Percentiles rank a stretch among this genome's conserved stretches.
These are phyloP conservation scores for Phytophthora brassicae DNA, from an alignment of 352 stramenopile species.

Conservation along the genomic window DNA sequence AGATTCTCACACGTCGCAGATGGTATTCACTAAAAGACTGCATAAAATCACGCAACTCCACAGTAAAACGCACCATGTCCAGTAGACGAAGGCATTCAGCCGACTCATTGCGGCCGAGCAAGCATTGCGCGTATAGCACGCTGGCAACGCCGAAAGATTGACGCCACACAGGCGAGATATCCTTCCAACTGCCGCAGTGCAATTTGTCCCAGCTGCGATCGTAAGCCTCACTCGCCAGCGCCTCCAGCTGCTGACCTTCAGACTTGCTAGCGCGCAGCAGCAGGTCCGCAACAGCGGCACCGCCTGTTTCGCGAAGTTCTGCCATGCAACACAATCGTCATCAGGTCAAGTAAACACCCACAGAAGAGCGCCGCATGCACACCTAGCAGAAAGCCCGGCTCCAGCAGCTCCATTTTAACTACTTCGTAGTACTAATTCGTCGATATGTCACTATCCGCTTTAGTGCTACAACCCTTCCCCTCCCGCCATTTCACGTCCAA, in stretches of 20 bases:
- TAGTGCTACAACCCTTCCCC: too few relatives aligned
- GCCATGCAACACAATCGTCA: neutral
- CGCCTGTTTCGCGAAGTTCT: constrained; percentile 50
- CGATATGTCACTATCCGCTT: neutral
- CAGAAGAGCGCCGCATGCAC: neutral
- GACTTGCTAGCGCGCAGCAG: constrained; percentile 33
- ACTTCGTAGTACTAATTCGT: constrained; percentile 11
- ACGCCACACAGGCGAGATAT: constrained; percentile 53
- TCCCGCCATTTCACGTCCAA: too few relatives aligned
- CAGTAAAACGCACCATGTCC: constrained; percentile 55
- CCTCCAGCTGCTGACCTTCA: neutral
- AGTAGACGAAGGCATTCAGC: constrained; percentile 46
- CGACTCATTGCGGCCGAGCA: constrained; percentile 25
- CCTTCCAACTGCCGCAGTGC: constrained; percentile 76
- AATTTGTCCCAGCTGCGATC: constrained; percentile 72
- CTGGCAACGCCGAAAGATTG: constrained; percentile 59
- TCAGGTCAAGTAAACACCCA: neutral
- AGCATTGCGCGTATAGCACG: constrained; percentile 49
- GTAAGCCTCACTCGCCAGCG: constrained; percentile 41
- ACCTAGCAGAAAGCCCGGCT: constrained; percentile 31
- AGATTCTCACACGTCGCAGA: constrained; percentile 12
- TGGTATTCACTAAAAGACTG: constrained; percentile 5
- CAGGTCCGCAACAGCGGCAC: constrained; percentile 46
- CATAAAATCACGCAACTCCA: constrained; percentile 8
- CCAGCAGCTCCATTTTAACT: constrained; percentile 9